Evolutionary conservation across 2,329 filamentous ascomycete genomes (phyloP).

Genomic region (Fusarium scirpi): DNA sequence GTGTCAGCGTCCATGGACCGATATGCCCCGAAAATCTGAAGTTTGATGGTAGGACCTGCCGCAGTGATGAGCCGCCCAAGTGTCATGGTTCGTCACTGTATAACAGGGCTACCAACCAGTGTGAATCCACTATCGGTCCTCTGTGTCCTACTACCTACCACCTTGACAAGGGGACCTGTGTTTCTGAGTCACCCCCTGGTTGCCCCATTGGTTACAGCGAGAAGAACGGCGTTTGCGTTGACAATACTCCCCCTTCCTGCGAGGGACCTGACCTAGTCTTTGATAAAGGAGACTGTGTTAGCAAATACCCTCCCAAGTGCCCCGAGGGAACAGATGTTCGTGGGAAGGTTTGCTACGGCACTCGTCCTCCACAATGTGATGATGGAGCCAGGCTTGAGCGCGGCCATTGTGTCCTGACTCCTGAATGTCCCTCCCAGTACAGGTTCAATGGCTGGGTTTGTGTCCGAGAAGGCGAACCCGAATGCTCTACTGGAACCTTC

Average conservation of each 20-base stretch:
- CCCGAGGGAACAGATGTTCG: too few relatives aligned
- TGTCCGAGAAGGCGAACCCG: background rate
- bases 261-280: background rate
- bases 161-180: too few relatives aligned
- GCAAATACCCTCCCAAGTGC: background rate
- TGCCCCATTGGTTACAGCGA: background rate
- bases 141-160: background rate
- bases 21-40: background rate
- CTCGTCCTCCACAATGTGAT: too few relatives aligned
- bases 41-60: background rate
- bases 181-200: fast-evolving
- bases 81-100: background rate
- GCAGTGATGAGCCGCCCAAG: background rate
- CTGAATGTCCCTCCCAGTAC: background rate
- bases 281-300: background rate
- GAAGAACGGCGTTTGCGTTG: background rate
- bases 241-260: background rate
- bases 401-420: background rate
- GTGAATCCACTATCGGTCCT: background rate
- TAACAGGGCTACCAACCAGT: background rate
- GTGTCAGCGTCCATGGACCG: background rate
- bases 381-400: background rate
- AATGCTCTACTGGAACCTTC: background rate
- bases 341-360: too few relatives aligned
- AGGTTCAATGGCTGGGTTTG: background rate